A percentile compares a stretch with the other conserved stretches of the same genome.
These are phyloP conservation scores for Hyparrhenia diplandra DNA, from an alignment of 176 grass and related monocot genomes.

Conservation along the genomic window DNA sequence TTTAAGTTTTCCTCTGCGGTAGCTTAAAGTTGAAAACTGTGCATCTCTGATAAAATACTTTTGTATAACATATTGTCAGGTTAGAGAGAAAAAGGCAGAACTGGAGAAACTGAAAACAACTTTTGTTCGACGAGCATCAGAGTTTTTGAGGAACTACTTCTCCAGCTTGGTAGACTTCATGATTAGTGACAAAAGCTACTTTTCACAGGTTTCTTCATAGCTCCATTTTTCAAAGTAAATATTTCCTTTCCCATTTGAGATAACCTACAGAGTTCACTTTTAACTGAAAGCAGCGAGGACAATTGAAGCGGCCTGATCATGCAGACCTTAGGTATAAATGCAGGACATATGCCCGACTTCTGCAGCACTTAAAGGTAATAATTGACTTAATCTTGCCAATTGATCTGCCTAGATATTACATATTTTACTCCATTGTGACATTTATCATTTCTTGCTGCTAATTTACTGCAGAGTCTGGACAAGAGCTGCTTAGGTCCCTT, in stretches of 20 bases:
- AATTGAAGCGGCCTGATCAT: slow-evolving; percentile 97
- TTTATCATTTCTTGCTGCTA: slow-evolving; percentile 32
- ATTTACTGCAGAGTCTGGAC: slow-evolving; percentile 80
- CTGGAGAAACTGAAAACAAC: slow-evolving; percentile 82
- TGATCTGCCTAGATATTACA: background rate
- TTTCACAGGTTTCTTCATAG: slow-evolving; percentile 73
- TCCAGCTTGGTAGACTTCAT: slow-evolving; percentile 97
- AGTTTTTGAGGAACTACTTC: slow-evolving; percentile 94
- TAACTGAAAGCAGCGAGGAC: slow-evolving; percentile 70
- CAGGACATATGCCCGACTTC: slow-evolving; percentile 96
- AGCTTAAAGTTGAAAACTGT: slow-evolving; percentile 9
- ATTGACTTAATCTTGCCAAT: slow-evolving; percentile 15
- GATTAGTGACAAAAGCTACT: slow-evolving; percentile 98
- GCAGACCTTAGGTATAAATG: slow-evolving; percentile 97
- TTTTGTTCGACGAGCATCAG: slow-evolving; percentile 83
- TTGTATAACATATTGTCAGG: slow-evolving; percentile 32
- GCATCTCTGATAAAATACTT: slow-evolving; percentile 1
- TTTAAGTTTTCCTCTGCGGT: slow-evolving; percentile 1
- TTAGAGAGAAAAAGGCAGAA: slow-evolving; percentile 75
- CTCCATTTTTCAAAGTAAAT: background rate
- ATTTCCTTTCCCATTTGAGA: slow-evolving; percentile 18
- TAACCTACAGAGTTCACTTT: slow-evolving; percentile 40
- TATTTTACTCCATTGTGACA: slow-evolving; percentile 9
- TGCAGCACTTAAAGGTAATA: slow-evolving; percentile 92
- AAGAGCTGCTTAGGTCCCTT: slow-evolving; percentile 82